Evolutionary conservation across 1,284 basidiomycete genomes (phyloP).

Genomic region (Singerocomus rubriflavus): DNA sequence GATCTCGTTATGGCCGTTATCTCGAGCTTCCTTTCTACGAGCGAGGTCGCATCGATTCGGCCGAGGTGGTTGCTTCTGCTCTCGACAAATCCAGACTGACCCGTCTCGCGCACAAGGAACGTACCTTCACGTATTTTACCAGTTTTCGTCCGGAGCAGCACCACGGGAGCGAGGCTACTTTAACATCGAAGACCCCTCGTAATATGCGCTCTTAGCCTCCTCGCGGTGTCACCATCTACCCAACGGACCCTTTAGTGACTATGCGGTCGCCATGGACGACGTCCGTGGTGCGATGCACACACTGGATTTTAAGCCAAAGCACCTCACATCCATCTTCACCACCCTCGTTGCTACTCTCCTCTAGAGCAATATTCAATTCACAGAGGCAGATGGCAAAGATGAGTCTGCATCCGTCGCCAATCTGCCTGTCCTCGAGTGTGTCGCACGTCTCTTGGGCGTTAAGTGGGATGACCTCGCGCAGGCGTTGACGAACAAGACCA

Average conservation of each 20-base stretch:
- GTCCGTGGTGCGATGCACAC: constrained; percentile 76
- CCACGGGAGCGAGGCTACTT: constrained; percentile 75
- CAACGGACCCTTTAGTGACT: constrained; percentile 82
- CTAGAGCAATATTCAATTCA: constrained; percentile 82
- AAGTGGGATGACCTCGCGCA: constrained; percentile 72
- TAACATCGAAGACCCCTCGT: constrained; percentile 78
- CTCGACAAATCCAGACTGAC: constrained; percentile 84
- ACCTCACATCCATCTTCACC: constrained; percentile 77
- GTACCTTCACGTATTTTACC: constrained; percentile 94
- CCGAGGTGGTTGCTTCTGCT: constrained; percentile 80
- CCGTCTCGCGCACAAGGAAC: constrained; percentile 78
- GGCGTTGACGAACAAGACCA: constrained; percentile 80
- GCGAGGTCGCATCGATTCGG: constrained; percentile 70
- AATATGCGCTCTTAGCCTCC: constrained; percentile 79
- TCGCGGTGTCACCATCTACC: constrained; percentile 86
- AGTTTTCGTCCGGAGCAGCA: constrained; percentile 82
- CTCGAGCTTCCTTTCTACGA: constrained; percentile 88
- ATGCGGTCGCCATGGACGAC: constrained; percentile 81
- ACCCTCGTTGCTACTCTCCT: constrained; percentile 83
- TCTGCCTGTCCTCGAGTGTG: constrained; percentile 63
- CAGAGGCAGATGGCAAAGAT: constrained; percentile 67
- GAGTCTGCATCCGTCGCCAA: constrained; percentile 71
- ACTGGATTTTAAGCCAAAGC: constrained; percentile 88
- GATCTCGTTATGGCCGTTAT: constrained; percentile 83
- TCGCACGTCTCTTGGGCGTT: constrained; percentile 73